A percentile compares a stretch with the other conserved stretches of the same genome.
These are phyloP conservation scores for Amauroascus verrucosus DNA, from an alignment of 2,329 filamentous ascomycete genomes.

Conservation along the genomic window DNA sequence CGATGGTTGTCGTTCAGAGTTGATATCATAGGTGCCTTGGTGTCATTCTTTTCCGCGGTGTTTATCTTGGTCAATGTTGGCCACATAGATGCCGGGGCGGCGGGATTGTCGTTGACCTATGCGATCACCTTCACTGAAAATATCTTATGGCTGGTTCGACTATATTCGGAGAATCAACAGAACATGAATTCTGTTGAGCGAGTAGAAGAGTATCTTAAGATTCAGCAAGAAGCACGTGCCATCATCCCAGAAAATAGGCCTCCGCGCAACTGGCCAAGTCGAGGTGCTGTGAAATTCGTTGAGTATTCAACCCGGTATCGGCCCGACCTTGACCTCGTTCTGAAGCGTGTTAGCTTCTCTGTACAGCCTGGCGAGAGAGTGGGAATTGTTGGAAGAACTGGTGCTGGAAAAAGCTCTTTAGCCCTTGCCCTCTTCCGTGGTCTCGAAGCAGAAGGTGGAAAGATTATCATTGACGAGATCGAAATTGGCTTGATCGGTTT, in stretches of 20 bases:
- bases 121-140: constrained; percentile 96
- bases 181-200: constrained; percentile 99
- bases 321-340: constrained; percentile 72
- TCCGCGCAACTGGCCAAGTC: constrained; percentile 68
- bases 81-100: constrained; percentile 76
- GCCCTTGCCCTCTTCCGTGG: constrained; percentile 88
- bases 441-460: constrained; percentile 79
- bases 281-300: constrained; percentile 78
- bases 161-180: constrained; percentile 93
- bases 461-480: constrained; percentile 82
- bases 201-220: constrained; percentile 91
- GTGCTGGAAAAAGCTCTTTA: constrained; percentile 91
- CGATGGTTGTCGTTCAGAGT: constrained; percentile 92
- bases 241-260: constrained; percentile 71
- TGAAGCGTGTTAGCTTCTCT: constrained; percentile 75
- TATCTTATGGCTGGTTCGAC: constrained; percentile 85
- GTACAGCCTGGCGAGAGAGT: constrained; percentile 83
- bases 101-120: constrained; percentile 88
- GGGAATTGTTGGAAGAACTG: constrained; percentile 89
- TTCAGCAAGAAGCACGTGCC: constrained; percentile 80
- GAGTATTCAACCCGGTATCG: constrained; percentile 85
- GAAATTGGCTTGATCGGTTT: constrained; percentile 83
- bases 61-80: constrained; percentile 81
- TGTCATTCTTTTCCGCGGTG: constrained; percentile 84
- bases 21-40: constrained; percentile 78